Evolutionary conservation across 1,139 yeast genomes (phyloP), one percentile per base, ranked within the genome.

Genomic region (Debaryomycetaceae sp.): DNA sequence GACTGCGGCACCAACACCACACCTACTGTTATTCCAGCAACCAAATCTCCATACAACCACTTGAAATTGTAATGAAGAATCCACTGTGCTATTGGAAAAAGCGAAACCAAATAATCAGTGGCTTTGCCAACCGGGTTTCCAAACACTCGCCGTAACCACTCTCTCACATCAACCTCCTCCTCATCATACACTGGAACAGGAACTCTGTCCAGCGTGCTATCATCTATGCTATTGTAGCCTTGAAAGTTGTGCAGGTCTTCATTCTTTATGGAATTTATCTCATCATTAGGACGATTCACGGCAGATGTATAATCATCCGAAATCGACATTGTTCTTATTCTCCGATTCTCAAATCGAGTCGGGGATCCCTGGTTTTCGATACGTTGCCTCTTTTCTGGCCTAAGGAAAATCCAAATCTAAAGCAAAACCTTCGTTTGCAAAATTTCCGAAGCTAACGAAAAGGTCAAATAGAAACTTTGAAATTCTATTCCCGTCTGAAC

Each of bases 21-120:
- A 34, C 97, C 97, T 11, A 89, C 96, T 3, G 97, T 87, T 44
- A 91, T 74, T 58, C 97, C 97, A 2, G 98, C 96, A 45, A 89
- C 81, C 46, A 89, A 63, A 62, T 91, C 98, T 35, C 91, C 79
- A 45, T 80, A 78, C 16, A 84, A 68, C 97, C 97, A 91, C 35
- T 74, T 73, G 13, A 71, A 56, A 56, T 91, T 91, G 63, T 89
- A 91, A 55, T 88, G 87, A 46, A 84, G 77, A 41, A 89, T 80
- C 98, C 98, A 89, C 17, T 70, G 66, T 2, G 79, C 61, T 35
- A 91, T 82, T 5, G 97, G 98, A 58, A 89, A 87, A 33, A 89
- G 58, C 1, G 92, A 82, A 15, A 67, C 45, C 3, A 81, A 42
- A 53, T 89, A 89, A 31, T 65, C 42, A 14, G 53, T 53, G 31